Evolutionary conservation across 306 rosid species (phyloP).

Genomic region (Cicer judaicum): DNA sequence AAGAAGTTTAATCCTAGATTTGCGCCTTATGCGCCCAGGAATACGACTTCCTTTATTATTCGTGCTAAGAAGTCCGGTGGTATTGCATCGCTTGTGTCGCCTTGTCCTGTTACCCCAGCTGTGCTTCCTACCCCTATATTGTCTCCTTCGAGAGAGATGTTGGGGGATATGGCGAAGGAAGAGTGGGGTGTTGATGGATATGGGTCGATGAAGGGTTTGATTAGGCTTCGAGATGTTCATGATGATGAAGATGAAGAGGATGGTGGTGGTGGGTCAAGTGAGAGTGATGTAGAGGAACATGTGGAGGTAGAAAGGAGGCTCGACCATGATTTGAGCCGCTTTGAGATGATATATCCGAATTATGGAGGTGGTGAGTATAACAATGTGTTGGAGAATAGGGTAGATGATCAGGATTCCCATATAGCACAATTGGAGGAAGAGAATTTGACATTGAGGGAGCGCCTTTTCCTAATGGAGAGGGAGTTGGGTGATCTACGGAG

Average conservation of each 20-base stretch:
- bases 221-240: slow-evolving; percentile 71
- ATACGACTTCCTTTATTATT: slow-evolving; percentile 84
- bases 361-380: slow-evolving; percentile 79
- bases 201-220: slow-evolving; percentile 96
- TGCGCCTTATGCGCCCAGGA: slow-evolving; percentile 96
- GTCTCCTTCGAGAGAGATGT: slow-evolving; percentile 83
- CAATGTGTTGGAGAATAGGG: slow-evolving; percentile 78
- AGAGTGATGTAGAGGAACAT: slow-evolving; percentile 88
- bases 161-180: slow-evolving; percentile 92
- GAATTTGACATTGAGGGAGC: slow-evolving; percentile 88
- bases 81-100: slow-evolving; percentile 85
- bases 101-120: slow-evolving; percentile 86
- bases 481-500: slow-evolving; percentile 79
- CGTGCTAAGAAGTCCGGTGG: slow-evolving; percentile 92
- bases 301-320: slow-evolving; percentile 91
- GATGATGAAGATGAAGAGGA: slow-evolving; percentile 61
- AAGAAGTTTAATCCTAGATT: slow-evolving; percentile 81
- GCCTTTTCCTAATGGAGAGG: slow-evolving; percentile 85
- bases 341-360: slow-evolving; percentile 88
- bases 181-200: slow-evolving; percentile 99
- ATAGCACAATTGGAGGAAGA: slow-evolving; percentile 94
- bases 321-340: slow-evolving; percentile 92
- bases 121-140: slow-evolving; percentile 88
- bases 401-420: slow-evolving; percentile 95
- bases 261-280: slow-evolving; percentile 75